Evolutionary conservation across 106 monocot species (phyloP).

Genomic region (Vanilla planifolia): DNA sequence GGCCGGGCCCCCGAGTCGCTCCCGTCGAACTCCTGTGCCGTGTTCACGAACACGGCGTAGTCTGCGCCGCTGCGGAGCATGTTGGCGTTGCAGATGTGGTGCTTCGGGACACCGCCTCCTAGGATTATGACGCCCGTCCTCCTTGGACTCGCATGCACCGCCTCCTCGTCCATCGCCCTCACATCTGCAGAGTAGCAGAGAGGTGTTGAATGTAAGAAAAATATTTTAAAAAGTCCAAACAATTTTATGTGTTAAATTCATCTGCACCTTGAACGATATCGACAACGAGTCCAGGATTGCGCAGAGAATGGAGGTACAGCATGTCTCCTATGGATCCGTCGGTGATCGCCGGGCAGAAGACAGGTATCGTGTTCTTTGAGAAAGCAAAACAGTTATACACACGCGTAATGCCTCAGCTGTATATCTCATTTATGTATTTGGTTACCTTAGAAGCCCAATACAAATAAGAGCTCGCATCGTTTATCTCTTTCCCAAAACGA

Average conservation of each 20-base stretch:
- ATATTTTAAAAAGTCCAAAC: too few species aligned
- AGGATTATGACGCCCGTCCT: constrained; percentile 83
- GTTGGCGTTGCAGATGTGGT: constrained; percentile 80
- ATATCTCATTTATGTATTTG: background rate
- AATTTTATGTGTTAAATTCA: too few species aligned
- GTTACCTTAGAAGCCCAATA: constrained; percentile 69
- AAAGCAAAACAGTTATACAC: constrained; percentile 2
- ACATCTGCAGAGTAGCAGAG: constrained; percentile 67
- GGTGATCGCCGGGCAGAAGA: constrained; percentile 65
- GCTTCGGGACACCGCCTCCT: constrained; percentile 83
- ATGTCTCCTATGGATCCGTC: constrained; percentile 84
- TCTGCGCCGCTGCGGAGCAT: constrained; percentile 79
- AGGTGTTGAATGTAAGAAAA: too few species aligned
- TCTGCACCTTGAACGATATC: constrained; percentile 89
- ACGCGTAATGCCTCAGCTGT: too few species aligned
- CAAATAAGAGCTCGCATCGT: constrained; percentile 64
- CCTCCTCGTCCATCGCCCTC: constrained; percentile 65
- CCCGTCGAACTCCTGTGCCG: constrained; percentile 81
- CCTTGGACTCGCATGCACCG: constrained; percentile 50
- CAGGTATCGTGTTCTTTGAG: constrained; percentile 58
- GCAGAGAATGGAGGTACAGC: constrained; percentile 68
- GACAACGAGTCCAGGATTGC: constrained; percentile 64
- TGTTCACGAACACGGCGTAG: constrained; percentile 81
- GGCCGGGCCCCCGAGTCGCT: constrained; percentile 89
- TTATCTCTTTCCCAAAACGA: constrained; percentile 82